Percentiles rank a stretch among this genome's conserved stretches.
Conservation (phyloP, 73 alveolate genomes). For the Paramecium bursaria region DNA sequence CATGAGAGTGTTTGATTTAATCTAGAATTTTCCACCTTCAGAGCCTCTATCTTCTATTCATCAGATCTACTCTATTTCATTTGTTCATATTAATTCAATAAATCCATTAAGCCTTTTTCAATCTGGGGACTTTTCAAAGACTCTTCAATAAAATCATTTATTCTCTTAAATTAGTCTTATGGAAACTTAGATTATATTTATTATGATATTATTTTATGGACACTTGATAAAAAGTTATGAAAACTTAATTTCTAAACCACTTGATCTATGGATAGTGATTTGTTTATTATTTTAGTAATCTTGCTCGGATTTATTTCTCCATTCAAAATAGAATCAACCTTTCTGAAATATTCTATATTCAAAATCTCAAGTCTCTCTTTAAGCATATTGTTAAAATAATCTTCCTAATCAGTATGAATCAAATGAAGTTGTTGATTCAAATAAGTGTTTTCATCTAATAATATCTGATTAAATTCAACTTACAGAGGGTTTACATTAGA, state of each 20-base stretch:
- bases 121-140: slow-evolving; percentile 7
- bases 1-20: not conserved
- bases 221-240: not conserved
- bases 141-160: slow-evolving; percentile 16
- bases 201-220: slow-evolving; percentile 13
- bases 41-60: slow-evolving; percentile 38
- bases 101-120: slow-evolving; percentile 34
- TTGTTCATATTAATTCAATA: slow-evolving; percentile 1
- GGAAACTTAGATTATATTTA: slow-evolving; percentile 22
- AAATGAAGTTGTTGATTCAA: slow-evolving; percentile 10
- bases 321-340: not conserved
- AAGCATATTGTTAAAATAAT: not conserved
- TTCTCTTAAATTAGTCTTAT: slow-evolving; percentile 3
- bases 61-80: slow-evolving; percentile 31
- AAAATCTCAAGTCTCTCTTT: slow-evolving; percentile 15
- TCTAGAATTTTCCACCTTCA: slow-evolving; percentile 22
- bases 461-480: not conserved
- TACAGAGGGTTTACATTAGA: not conserved
- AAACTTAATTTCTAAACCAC: slow-evolving; percentile 1
- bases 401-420: not conserved
- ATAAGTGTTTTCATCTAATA: slow-evolving; percentile 26
- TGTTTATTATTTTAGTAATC: slow-evolving; percentile 16
- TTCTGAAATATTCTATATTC: slow-evolving; percentile 27
- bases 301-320: slow-evolving; percentile 37
- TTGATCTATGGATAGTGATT: slow-evolving; percentile 28